These are phyloP conservation scores for Medicago ruthenica DNA, from an alignment of 306 rosid species.

Conservation along the genomic window DNA sequence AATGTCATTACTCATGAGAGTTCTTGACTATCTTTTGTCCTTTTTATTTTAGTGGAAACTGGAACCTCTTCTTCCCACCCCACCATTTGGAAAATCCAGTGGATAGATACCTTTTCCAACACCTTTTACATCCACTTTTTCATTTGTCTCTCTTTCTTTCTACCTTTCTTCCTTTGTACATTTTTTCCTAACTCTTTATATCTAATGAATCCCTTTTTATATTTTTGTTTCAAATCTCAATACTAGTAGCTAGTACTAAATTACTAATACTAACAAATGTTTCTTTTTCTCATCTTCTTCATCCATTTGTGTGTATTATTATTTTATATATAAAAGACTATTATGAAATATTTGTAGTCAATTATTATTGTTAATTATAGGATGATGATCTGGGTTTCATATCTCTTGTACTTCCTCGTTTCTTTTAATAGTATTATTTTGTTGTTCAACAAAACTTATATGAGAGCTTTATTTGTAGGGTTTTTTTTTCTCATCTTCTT, in stretches of 20 bases:
- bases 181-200: constrained; percentile 25
- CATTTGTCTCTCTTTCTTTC: constrained; percentile 26
- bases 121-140: constrained; percentile 52
- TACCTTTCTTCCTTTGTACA: constrained; percentile 25
- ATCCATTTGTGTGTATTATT: neutral
- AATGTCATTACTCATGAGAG: constrained; percentile 28
- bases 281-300: constrained; percentile 24
- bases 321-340: neutral
- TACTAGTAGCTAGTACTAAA: neutral
- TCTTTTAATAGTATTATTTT: too few relatives aligned
- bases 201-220: constrained; percentile 8
- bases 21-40: constrained; percentile 50
- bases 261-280: constrained; percentile 11
- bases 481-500: neutral
- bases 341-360: neutral
- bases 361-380: neutral
- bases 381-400: too few relatives aligned
- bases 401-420: too few relatives aligned
- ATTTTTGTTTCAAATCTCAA: neutral
- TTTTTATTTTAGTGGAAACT: constrained; percentile 52
- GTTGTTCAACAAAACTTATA: neutral
- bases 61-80: constrained; percentile 43
- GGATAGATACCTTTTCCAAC: constrained; percentile 45
- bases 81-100: constrained; percentile 43
- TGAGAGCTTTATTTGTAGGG: neutral